Evolutionary conservation across 495 filamentous ascomycete species (phyloP), one percentile per base, ranked within the genome.

Genomic region (Daldinia loculata): DNA sequence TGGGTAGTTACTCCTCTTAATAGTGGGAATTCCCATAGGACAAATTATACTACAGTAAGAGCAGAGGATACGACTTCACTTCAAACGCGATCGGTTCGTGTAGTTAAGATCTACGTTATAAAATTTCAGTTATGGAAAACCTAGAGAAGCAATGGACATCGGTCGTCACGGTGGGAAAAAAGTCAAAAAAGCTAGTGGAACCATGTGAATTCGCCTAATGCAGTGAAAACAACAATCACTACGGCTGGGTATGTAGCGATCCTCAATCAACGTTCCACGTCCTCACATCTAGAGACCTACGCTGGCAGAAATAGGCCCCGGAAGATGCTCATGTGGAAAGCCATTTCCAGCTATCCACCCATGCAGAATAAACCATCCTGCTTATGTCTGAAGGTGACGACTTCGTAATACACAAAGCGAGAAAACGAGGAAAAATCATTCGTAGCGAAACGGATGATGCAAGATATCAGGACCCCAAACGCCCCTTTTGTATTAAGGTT

Each of bases 381-480:
- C 67, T 43, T 61, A 63, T 78, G 77, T 77, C 76, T 77, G 77
- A 75, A 74, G 75, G 72, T 70, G 65, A 71, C 77, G 71, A 66
- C 71, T 71, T 70, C 67, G 60, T 75, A 69, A 67, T 75, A 74
- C 77, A 81, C 74, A 78, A 75, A 74, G 70, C 75, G 72, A 77
- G 60, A 77, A 69, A 76, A 80, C 75, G 48, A 55, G 69, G 69
- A 71, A 74, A 78, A 74, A 77, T 56, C 62, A 76, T 77, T 78
- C 75, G 74, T 63, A 60, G 77, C 81, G 80, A 83, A 80, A 81
- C 80, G 77, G 78, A 83, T 85, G 84, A 87, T 89, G 88, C 87
- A 88, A 91, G 90, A 93, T 93, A 93, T 93, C 92, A 91, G 91
- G 91, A 94, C 89, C 90, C 88, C 87, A 84, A 88, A 86, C 84